phyloP scores from a whole-genome alignment of 352 stramenopile species.

The Pythium aquatile region DNA sequence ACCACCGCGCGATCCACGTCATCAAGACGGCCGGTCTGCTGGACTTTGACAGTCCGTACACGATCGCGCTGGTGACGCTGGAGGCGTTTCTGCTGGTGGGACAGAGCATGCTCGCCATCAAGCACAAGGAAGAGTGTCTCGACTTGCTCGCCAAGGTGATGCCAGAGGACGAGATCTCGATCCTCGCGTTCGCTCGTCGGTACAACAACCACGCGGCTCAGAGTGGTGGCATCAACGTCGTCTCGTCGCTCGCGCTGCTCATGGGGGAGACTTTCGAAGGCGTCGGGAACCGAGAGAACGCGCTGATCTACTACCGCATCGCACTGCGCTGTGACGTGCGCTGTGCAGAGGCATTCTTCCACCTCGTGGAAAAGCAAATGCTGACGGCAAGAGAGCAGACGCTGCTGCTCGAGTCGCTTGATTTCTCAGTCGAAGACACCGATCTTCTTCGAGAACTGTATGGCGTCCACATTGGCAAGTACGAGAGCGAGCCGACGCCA shows the following conservation, averaged over 20 bases:
- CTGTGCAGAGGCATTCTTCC: conserved; percentile 74
- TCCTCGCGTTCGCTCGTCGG: conserved; percentile 52
- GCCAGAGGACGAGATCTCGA: conserved; percentile 53
- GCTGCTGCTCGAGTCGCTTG: conserved; percentile 60
- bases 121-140: conserved; percentile 84
- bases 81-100: conserved; percentile 56
- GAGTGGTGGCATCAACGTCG: conserved; percentile 60
- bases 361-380: conserved; percentile 87
- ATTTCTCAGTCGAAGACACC: conserved; percentile 64
- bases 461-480: conserved; percentile 71
- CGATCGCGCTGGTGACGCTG: conserved; percentile 33
- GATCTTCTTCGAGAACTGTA: conserved; percentile 65
- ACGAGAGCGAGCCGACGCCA: conserved; percentile 48
- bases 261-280: conserved; percentile 84
- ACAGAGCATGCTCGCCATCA: conserved; percentile 77
- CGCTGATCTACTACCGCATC: conserved; percentile 68
- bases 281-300: conserved; percentile 81
- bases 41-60: conserved; percentile 28
- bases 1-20: conserved; percentile 73
- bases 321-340: conserved; percentile 82
- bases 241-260: conserved; percentile 75
- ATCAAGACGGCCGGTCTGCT: conserved; percentile 54
- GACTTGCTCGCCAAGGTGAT: conserved; percentile 61
- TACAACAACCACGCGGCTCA: conserved; percentile 14
- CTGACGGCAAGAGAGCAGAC: conserved; percentile 66